These are phyloP conservation scores for Eustoma russellianum DNA, from an alignment of 257 asterid species.

Conservation along the genomic window DNA sequence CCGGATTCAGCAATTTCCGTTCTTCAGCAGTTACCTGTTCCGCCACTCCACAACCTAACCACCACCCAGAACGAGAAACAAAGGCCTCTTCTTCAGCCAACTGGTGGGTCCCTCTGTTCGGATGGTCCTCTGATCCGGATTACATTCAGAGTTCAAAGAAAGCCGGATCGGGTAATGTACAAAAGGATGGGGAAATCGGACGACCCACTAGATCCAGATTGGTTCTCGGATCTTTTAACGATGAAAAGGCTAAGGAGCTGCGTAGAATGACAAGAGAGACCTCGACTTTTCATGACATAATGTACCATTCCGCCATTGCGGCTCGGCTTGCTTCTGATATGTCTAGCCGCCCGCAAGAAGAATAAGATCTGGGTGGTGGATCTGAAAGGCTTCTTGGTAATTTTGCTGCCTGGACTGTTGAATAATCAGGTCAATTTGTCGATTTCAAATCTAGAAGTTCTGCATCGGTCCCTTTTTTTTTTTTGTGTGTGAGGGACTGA, in stretches of 20 bases:
- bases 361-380: not conserved
- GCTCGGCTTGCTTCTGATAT: conserved; percentile 73
- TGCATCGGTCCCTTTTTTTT: too few species aligned
- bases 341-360: conserved; percentile 11
- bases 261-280: conserved; percentile 43
- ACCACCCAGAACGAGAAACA: not conserved
- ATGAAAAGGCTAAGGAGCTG: conserved; percentile 58
- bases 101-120: conserved; percentile 69
- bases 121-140: conserved; percentile 53
- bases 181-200: not conserved
- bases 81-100: conserved; percentile 19
- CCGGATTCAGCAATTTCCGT: conserved; percentile 13
- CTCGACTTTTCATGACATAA: conserved; percentile 42
- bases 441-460: conserved; percentile 1
- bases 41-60: conserved; percentile 5
- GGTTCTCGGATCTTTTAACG: conserved; percentile 43
- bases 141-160: conserved; percentile 22
- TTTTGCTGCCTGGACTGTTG: not conserved
- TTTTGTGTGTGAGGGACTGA: too few species aligned
- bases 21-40: conserved; percentile 17
- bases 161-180: not conserved
- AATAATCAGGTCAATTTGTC: conserved; percentile 14
- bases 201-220: conserved; percentile 26
- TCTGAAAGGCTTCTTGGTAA: not conserved
- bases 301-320: conserved; percentile 76